Percentiles rank a stretch among this genome's conserved stretches.
Evolutionary conservation across 2,329 filamentous ascomycete genomes (phyloP).

Genomic region (Fusarium sp.): DNA sequence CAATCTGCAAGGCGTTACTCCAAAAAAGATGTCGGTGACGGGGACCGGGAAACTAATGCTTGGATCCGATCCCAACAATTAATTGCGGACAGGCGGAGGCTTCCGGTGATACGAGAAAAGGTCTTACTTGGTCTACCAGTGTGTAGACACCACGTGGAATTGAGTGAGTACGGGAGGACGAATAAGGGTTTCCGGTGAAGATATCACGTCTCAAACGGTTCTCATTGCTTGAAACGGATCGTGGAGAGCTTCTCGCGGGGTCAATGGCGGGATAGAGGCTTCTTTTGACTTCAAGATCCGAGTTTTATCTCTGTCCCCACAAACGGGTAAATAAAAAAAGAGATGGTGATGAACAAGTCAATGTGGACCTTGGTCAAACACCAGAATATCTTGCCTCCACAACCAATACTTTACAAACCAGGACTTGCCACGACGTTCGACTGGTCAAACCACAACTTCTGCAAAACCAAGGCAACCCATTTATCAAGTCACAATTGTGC

Average conservation of each 20-base stretch:
- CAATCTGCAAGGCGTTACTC: conserved; percentile 32
- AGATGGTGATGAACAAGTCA: not conserved
- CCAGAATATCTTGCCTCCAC: not conserved
- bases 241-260: conserved; percentile 18
- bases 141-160: not conserved
- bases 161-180: not conserved
- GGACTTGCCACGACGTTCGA: not conserved
- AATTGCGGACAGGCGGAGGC: conserved; percentile 27
- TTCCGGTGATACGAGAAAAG: conserved; percentile 7
- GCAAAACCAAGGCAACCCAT: not conserved
- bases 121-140: not conserved
- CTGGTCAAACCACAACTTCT: not conserved
- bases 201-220: conserved; percentile 22
- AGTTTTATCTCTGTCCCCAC: conserved; percentile 8
- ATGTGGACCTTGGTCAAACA: not conserved
- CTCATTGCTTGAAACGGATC: conserved; percentile 12
- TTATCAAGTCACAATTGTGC: conserved; percentile 17
- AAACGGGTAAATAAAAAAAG: not conserved
- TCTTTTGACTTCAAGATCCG: not conserved
- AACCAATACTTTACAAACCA: not conserved
- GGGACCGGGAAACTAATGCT: conserved; percentile 23
- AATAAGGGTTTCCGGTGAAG: not conserved
- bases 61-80: conserved; percentile 31
- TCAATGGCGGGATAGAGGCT: conserved; percentile 22
- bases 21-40: conserved; percentile 37